Conservation (phyloP, 768 basidiomycete species). For the Amanita rubescens region DNA sequence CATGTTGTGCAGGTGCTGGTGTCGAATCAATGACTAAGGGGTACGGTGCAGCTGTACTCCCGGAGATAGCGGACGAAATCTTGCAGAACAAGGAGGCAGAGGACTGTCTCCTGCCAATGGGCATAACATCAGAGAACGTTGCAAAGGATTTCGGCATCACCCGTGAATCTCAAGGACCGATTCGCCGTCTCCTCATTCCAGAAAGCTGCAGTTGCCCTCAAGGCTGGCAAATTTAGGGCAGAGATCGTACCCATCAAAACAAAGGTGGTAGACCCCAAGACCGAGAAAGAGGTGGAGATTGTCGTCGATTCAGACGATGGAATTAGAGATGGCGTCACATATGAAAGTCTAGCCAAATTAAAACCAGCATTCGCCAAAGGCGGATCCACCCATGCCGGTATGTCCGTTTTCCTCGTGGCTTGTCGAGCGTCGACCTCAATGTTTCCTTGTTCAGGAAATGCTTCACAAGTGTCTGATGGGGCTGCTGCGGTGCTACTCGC, state of each 20-base stretch:
- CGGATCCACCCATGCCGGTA: slow-evolving; percentile 68
- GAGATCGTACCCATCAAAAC: slow-evolving; percentile 82
- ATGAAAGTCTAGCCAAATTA: slow-evolving; percentile 68
- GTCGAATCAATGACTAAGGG: slow-evolving; percentile 88
- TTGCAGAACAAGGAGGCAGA: slow-evolving; percentile 60
- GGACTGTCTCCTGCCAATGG: slow-evolving; percentile 86
- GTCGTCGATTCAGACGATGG: slow-evolving; percentile 81
- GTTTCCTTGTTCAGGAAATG: slow-evolving; percentile 43
- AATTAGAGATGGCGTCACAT: slow-evolving; percentile 77
- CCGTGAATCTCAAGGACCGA: slow-evolving; percentile 70
- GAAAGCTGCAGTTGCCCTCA: slow-evolving; percentile 74
- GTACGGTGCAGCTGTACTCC: slow-evolving; percentile 51
- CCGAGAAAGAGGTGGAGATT: slow-evolving; percentile 57
- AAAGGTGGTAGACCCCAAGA: slow-evolving; percentile 64
- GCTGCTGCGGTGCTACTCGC: slow-evolving; percentile 85
- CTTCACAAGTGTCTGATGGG: slow-evolving; percentile 88
- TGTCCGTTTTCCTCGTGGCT: slow-evolving; percentile 18
- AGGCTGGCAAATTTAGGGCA: slow-evolving; percentile 71
- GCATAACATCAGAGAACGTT: slow-evolving; percentile 93
- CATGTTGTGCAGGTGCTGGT: slow-evolving; percentile 52
- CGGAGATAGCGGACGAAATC: slow-evolving; percentile 58
- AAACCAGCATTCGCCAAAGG: slow-evolving; percentile 80
- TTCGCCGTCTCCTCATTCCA: slow-evolving; percentile 83
- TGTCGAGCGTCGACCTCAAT: background rate
- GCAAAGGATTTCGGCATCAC: slow-evolving; percentile 69